Conservation (phyloP, 2,329 filamentous ascomycete species). For the Aspergillus clavatus region DNA sequence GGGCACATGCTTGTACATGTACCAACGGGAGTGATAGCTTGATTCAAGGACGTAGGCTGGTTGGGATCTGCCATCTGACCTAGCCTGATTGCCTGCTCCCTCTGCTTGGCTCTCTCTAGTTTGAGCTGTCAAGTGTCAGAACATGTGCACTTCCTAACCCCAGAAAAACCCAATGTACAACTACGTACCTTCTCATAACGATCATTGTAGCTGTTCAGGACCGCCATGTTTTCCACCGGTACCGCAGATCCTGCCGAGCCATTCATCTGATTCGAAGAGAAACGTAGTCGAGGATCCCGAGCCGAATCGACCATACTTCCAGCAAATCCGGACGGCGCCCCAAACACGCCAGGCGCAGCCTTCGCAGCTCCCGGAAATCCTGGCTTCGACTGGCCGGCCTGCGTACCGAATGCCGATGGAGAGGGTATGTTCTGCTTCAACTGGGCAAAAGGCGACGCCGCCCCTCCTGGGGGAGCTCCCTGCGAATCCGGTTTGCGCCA, state of each 20-base stretch:
- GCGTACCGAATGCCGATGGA: constrained; percentile 13
- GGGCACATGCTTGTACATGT: constrained; percentile 62
- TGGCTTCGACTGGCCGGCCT: constrained; percentile 15
- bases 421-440: constrained; percentile 16
- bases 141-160: not conserved
- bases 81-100: constrained; percentile 48
- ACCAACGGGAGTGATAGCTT: constrained; percentile 59
- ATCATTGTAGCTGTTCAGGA: constrained; percentile 27
- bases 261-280: constrained; percentile 8
- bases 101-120: constrained; percentile 46
- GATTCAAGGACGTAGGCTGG: constrained; percentile 54
- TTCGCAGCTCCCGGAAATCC: constrained; percentile 19
- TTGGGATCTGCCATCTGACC: constrained; percentile 56
- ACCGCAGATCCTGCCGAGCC: constrained; percentile 6
- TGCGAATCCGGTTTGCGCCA: constrained; percentile 17
- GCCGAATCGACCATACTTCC: constrained; percentile 11
- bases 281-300: constrained; percentile 13
- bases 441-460: constrained; percentile 25
- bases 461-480: constrained; percentile 1
- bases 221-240: constrained; percentile 21
- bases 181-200: constrained; percentile 34
- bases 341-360: constrained; percentile 11
- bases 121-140: constrained; percentile 39
- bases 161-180: not conserved
- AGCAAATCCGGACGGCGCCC: constrained; percentile 11